Conservation (phyloP, 2,329 filamentous ascomycete species). For the Penicillium psychrosexuale region DNA sequence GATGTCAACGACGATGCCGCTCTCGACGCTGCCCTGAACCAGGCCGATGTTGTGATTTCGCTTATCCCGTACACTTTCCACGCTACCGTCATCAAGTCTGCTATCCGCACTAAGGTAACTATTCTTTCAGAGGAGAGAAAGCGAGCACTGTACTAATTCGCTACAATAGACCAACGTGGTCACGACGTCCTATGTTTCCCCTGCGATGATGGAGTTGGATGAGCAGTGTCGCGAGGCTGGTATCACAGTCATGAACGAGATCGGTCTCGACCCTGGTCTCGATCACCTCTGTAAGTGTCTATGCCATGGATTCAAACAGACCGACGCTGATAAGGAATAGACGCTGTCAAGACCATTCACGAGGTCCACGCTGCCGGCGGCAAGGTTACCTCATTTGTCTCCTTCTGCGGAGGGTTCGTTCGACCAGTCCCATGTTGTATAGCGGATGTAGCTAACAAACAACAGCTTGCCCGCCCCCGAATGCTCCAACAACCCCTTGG, state of each 20-base stretch:
- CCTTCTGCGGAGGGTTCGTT: slow-evolving; percentile 70
- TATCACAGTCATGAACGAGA: slow-evolving; percentile 98
- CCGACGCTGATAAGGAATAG: slow-evolving; percentile 29
- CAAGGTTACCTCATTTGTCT: slow-evolving; percentile 69
- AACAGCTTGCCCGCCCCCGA: slow-evolving; percentile 62
- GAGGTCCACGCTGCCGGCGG: slow-evolving; percentile 79
- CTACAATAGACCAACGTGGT: slow-evolving; percentile 74
- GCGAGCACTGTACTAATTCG: not conserved
- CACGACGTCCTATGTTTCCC: slow-evolving; percentile 89
- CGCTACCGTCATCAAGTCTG: slow-evolving; percentile 84
- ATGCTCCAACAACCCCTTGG: slow-evolving; percentile 80
- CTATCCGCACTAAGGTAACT: slow-evolving; percentile 70
- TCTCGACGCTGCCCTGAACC: slow-evolving; percentile 74
- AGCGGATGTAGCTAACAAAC: not conserved
- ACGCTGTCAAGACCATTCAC: slow-evolving; percentile 80
- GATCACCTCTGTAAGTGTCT: slow-evolving; percentile 20
- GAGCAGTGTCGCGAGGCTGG: slow-evolving; percentile 79
- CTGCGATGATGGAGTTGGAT: slow-evolving; percentile 87
- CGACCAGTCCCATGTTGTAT: not conserved
- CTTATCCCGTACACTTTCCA: slow-evolving; percentile 93
- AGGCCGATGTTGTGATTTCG: slow-evolving; percentile 75
- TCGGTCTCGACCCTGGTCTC: slow-evolving; percentile 52
- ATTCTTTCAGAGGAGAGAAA: not conserved
- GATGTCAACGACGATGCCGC: slow-evolving; percentile 75
- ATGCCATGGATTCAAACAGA: not conserved